A percentile compares a stretch with the other conserved stretches of the same genome.
phyloP scores from a whole-genome alignment of 306 rosid species.

The Lotus japonicus region DNA sequence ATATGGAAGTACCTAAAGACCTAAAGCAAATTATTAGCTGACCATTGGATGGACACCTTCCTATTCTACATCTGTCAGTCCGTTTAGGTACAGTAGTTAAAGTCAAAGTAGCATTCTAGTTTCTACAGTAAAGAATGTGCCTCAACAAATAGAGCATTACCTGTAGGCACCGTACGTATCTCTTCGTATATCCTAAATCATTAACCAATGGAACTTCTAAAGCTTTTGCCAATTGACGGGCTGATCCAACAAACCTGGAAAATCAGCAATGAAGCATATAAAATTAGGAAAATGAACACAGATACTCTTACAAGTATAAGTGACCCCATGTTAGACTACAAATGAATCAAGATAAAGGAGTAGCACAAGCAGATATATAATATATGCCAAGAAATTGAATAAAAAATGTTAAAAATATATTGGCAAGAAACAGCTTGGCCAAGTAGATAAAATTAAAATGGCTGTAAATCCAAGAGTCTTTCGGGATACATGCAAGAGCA shows the following conservation, averaged over 20 bases:
- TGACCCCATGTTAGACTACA: not conserved
- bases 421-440: not conserved
- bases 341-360: not conserved
- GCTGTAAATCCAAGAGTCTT: not conserved
- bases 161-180: constrained; percentile 97
- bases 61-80: not conserved
- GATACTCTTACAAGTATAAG: not conserved
- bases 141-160: constrained; percentile 35
- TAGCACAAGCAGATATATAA: not conserved
- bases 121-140: not conserved
- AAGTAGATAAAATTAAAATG: not conserved
- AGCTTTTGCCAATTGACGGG: constrained; percentile 82
- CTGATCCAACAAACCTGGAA: constrained; percentile 84
- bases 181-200: constrained; percentile 97
- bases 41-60: not conserved
- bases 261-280: constrained; percentile 13
- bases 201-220: constrained; percentile 97
- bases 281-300: not conserved
- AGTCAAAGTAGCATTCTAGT: not conserved
- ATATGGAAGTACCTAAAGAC: no score
- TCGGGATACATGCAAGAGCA: not conserved
- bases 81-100: not conserved
- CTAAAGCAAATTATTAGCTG: no score
- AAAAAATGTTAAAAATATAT: not conserved
- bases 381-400: not conserved